These are phyloP conservation scores for Primulina tabacum DNA, from an alignment of 257 asterid genomes.

Conservation along the genomic window DNA sequence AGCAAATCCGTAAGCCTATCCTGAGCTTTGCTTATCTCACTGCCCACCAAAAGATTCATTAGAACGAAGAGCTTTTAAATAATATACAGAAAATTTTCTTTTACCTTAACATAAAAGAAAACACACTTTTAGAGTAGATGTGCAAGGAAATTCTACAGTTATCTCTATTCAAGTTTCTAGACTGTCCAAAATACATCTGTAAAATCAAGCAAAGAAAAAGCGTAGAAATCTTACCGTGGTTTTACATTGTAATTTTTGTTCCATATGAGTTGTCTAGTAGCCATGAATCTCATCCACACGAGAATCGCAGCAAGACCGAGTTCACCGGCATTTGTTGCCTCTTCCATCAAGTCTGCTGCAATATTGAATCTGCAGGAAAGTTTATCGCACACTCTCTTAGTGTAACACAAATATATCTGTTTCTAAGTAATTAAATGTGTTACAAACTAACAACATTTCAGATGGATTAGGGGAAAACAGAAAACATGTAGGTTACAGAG, in stretches of 20 bases:
- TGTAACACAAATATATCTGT: constrained; percentile 9
- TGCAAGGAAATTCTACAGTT: constrained; percentile 2
- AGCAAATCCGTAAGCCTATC: constrained; percentile 91
- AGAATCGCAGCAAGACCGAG: constrained; percentile 89
- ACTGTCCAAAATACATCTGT: constrained; percentile 5
- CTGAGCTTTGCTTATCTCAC: constrained; percentile 98
- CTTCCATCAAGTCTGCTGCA: constrained; percentile 87
- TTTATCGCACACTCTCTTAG: constrained; percentile 20
- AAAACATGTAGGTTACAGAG: neutral
- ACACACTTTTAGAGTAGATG: constrained; percentile 11
- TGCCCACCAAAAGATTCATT: constrained; percentile 35
- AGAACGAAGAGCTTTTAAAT: constrained; percentile 8
- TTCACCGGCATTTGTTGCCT: constrained; percentile 75
- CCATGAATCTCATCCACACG: constrained; percentile 99
- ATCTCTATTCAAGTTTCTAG: constrained; percentile 7
- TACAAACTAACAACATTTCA: constrained; percentile 8
- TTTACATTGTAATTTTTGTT: constrained; percentile 97
- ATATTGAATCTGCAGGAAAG: constrained; percentile 73
- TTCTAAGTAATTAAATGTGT: constrained; percentile 9
- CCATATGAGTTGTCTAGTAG: constrained; percentile 95
- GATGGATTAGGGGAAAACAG: constrained; percentile 14
- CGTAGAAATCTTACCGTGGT: constrained; percentile 70
- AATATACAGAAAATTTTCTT: constrained; percentile 8
- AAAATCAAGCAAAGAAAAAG: constrained; percentile 12
- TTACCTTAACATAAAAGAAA: constrained; percentile 16